Base-by-base conservation (phyloP, 2,329 filamentous ascomycete genomes). In the Atkinsonella texensis region DNA sequence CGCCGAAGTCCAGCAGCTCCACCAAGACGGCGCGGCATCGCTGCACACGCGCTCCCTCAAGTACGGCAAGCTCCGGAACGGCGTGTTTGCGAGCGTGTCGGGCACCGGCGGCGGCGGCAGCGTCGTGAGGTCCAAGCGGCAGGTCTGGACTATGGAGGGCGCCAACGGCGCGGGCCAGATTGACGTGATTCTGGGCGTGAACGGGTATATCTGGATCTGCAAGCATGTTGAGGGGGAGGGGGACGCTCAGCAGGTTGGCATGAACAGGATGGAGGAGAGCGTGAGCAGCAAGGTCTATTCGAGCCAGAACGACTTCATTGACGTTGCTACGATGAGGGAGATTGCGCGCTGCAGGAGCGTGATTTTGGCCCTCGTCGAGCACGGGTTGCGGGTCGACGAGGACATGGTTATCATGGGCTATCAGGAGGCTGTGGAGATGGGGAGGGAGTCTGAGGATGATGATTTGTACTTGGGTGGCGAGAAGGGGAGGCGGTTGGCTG, bases 161-260 rank as follows among this genome's bases (percentile, higher is more conserved):
- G 72, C 70, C 41, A 70, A 74, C 55, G 73, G 77, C 35, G 75
- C 77, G 35, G 76, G 80, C 49, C 84, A 82, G 56, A 79, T 98
- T 31, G 88, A 96, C 63, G 81, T 97, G 8, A 79, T 95, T 49
- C 74, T 98, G 1, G 93, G 93, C 2, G 93, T 98, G 40, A 98
- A 98, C 62, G 93, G 93, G 1, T 97, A 94, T 65, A 89, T 97
- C 53, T 98, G 89, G 86, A 90, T 97, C 62, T 84, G 84, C 68
- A 90, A 88, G 71, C 89, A 95, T 60, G 72, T 85, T 8, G 83
- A 87, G 58, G 77, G 76, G 38, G 75, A 76, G n/a, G 68, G 69
- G 5, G 65, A 68, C 11, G 40, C 41, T 63, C 68, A 40, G 70
- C 76, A 43, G 70, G 65, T 68, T n/a, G 70, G 69, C 13, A 87